Evolutionary conservation across 371 early-diverging fungal species (phyloP).

Genomic region (Nematocida homosporus): DNA sequence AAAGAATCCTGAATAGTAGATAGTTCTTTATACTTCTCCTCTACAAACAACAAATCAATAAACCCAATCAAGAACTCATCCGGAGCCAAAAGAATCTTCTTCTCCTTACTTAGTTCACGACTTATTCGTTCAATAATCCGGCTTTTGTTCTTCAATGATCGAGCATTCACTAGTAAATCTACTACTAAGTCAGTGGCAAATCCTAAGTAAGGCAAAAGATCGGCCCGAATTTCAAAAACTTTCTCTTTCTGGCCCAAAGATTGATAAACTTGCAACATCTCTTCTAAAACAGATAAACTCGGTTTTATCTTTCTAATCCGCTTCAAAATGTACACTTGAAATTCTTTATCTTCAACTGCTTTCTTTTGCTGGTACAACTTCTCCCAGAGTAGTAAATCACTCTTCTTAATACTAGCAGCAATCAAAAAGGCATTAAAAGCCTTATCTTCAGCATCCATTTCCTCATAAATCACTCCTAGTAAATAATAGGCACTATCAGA

Average conservation of each 20-base stretch:
- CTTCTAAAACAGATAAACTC: slow-evolving; percentile 49
- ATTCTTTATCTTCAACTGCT: slow-evolving; percentile 51
- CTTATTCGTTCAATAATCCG: slow-evolving; percentile 22
- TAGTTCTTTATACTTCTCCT: slow-evolving; percentile 11
- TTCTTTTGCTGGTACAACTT: slow-evolving; percentile 69
- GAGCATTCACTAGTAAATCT: slow-evolving; percentile 41
- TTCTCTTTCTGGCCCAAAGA: slow-evolving; percentile 41
- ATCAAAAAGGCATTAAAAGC: slow-evolving; percentile 76
- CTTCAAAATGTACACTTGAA: slow-evolving; percentile 63
- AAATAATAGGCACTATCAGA: slow-evolving; percentile 62
- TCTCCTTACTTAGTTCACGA: slow-evolving; percentile 20
- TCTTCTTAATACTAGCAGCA: slow-evolving; percentile 78
- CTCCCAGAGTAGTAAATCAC: slow-evolving; percentile 77
- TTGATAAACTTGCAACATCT: slow-evolving; percentile 54
- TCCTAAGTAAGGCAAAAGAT: slow-evolving; percentile 39
- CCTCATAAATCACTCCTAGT: slow-evolving; percentile 81
- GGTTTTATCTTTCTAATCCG: slow-evolving; percentile 57
- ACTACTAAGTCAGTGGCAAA: slow-evolving; percentile 29
- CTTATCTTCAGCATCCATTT: slow-evolving; percentile 73
- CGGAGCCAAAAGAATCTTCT: neutral
- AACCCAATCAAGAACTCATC: slow-evolving; percentile 39
- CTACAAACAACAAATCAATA: slow-evolving; percentile 36
- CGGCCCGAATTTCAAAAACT: slow-evolving; percentile 59
- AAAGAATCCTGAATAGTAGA: slow-evolving; percentile 24
- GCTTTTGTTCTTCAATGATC: slow-evolving; percentile 28